Base-by-base conservation (phyloP, 371 early-diverging fungal species). In the Syncephalis plumigaleata region DNA sequence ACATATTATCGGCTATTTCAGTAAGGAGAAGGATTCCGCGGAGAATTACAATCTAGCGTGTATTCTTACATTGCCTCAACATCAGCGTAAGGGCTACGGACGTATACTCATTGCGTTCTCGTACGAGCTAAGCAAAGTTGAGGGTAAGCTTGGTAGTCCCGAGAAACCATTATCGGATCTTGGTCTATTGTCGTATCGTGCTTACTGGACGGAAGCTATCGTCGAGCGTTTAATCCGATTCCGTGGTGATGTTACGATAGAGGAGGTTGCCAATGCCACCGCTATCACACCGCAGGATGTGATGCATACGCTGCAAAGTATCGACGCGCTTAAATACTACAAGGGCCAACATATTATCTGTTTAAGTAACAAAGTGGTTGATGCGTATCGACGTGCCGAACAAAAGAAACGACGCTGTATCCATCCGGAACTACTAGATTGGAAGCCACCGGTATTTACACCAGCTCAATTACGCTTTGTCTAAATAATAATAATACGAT, bases 161-260 rank as follows among this genome's bases (percentile, higher is more conserved):
- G 99, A 99, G 58, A 91, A 91, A 55, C 99, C 99, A 1, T 62
- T 99, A 23, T 93, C 94, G n/a, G 97, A 97, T 61, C 72, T 99
- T 7, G 99, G 99, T 0, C 66, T 97, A 39, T 60, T 96, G 2
- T 82, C 85, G 31, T 99, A 96, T 54, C 69, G 79, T 27, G 75
- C 68, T 15, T 96, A 87, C 65, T 96, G 97, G 97, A 73, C 65
- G 31, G 59, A 58, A 1, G 54, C 56, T 1, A 20, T 77, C 1
- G 61, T 59, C 48, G 49, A 55, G 22, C 46, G 52, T 16, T 45
- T 65, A 15, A 40, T 40, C 15, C 18, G 21, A 8, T 40, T 40
- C n/a, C 40, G 40, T 5, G 46, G 59, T 48, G 50, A 56, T 9
- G 55, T 73, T 1, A 66, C 63, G 9, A 55, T 78, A 9, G 68